Evolutionary conservation across 148 eudicot species (phyloP), one percentile per base, ranked within the genome.

Genomic region (Pharnaceum exiguum): DNA sequence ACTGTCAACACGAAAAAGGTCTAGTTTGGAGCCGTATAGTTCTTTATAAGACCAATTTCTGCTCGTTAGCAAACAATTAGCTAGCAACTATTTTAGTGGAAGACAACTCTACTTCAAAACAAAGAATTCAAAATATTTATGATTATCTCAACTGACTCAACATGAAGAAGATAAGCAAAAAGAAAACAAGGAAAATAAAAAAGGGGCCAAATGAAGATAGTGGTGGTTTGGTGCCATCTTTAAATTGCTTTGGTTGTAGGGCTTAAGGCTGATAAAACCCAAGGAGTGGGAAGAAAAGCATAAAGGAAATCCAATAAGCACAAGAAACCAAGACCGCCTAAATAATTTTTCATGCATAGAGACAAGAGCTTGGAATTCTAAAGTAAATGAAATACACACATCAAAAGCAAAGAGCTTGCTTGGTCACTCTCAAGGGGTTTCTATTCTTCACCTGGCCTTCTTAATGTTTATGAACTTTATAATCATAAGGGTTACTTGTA

Each of bases 251-350:
- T 45, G 43, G 46, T 32, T 38, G 43, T 33, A 60, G 55, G 65
- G 65, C 32, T 24, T 44, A 55, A 66, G 66, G 31, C 71, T 58
- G 50, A 54, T 35, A 57, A 70, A 63, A 10, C 31, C 27, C 57
- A 36, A 57, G 53, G 37, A 57, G 70, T 46, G 67, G 47, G 59
- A 70, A 69, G 71, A 71, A 82, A 85, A 85, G 87, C 80, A 84
- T 76, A 85, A 85, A 81, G 87, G 78, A 59, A 69, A 58, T 54
- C 77, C 84, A 79, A 51, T 71, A 65, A 68, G 85, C 87, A 72
- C 81, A 82, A 75, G 77, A 65, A 77, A 77, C 75, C 84, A 75
- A 57, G 77, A 67, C 36, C 24, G 24, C 44, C n/a, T n/a, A n/a
- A n/a, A n/a, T 12, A 49, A 54, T 72, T 63, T 37, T 69, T 50